phyloP scores from a whole-genome alignment of 1,284 basidiomycete genomes.

The Schizopora paradoxa region DNA sequence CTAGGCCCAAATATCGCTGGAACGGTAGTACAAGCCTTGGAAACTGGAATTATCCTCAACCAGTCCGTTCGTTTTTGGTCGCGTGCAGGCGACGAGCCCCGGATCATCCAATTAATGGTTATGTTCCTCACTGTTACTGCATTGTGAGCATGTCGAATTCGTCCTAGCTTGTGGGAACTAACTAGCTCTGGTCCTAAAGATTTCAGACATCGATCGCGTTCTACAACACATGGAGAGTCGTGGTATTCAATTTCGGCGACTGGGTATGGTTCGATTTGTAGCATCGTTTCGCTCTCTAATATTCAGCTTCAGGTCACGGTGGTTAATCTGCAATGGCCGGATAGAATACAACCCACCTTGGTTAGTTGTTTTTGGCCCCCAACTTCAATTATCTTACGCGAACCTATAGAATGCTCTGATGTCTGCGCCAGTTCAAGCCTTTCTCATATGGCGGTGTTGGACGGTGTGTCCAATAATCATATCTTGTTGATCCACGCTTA shows the following conservation, averaged over 20 bases:
- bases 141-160: conserved; percentile 24
- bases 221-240: conserved; percentile 24
- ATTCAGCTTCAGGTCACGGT: conserved; percentile 17
- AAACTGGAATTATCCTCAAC: conserved; percentile 27
- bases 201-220: conserved; percentile 25
- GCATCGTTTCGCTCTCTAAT: neutral
- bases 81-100: conserved; percentile 22
- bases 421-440: conserved; percentile 28
- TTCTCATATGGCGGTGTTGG: conserved; percentile 31
- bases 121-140: conserved; percentile 21
- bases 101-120: conserved; percentile 22
- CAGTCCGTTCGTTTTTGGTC: conserved; percentile 29
- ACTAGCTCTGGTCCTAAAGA: conserved; percentile 13
- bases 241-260: conserved; percentile 24
- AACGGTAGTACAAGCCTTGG: conserved; percentile 24
- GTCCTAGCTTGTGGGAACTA: neutral
- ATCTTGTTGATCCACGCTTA: neutral
- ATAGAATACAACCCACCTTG: conserved; percentile 25
- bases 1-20: conserved; percentile 26
- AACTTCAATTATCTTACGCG: neutral
- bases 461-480: conserved; percentile 19
- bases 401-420: conserved; percentile 25
- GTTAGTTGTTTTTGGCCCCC: conserved; percentile 17
- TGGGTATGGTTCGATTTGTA: conserved; percentile 8
- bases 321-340: conserved; percentile 25